These are phyloP conservation scores for Lipomyces spencermartinsiae DNA, from an alignment of 805 yeast species.

Conservation along the genomic window DNA sequence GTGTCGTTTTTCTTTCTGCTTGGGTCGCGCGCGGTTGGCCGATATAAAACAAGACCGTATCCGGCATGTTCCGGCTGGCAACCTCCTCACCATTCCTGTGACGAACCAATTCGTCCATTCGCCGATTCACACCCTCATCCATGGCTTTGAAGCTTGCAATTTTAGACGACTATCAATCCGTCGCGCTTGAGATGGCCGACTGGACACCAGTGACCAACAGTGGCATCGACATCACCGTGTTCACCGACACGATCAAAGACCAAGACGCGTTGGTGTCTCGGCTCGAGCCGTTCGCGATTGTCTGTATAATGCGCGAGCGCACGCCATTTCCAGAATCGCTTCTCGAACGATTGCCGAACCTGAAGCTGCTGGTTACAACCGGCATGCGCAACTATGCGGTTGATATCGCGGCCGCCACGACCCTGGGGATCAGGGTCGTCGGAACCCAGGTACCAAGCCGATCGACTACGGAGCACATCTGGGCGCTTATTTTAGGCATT, in stretches of 20 bases:
- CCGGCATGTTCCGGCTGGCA: too few relatives aligned
- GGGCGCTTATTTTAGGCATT: constrained; percentile 36
- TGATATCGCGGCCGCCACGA: constrained; percentile 34
- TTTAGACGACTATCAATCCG: constrained; percentile 40
- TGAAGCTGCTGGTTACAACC: constrained; percentile 38
- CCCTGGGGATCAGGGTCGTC: constrained; percentile 35
- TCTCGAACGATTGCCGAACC: constrained; percentile 32
- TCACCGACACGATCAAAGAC: constrained; percentile 30
- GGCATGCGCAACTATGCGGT: constrained; percentile 37
- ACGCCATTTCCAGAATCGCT: constrained; percentile 32
- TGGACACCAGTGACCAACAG: constrained; percentile 29
- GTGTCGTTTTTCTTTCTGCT: too few relatives aligned
- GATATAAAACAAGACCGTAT: too few relatives aligned
- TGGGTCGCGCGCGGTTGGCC: too few relatives aligned
- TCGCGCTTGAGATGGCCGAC: constrained; percentile 33
- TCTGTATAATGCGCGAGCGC: constrained; percentile 40
- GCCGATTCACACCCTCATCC: neutral
- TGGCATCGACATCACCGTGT: constrained; percentile 34
- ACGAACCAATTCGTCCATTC: neutral
- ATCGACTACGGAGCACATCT: constrained; percentile 38
- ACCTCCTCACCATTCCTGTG: too few relatives aligned
- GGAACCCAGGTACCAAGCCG: constrained; percentile 32
- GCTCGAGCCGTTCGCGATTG: constrained; percentile 34
- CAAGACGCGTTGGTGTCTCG: constrained; percentile 18
- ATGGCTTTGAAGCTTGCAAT: constrained; percentile 31